Evolutionary conservation across 2,329 filamentous ascomycete species (phyloP), one percentile per base, ranked within the genome.

Genomic region (Beauveria brongniartii): DNA sequence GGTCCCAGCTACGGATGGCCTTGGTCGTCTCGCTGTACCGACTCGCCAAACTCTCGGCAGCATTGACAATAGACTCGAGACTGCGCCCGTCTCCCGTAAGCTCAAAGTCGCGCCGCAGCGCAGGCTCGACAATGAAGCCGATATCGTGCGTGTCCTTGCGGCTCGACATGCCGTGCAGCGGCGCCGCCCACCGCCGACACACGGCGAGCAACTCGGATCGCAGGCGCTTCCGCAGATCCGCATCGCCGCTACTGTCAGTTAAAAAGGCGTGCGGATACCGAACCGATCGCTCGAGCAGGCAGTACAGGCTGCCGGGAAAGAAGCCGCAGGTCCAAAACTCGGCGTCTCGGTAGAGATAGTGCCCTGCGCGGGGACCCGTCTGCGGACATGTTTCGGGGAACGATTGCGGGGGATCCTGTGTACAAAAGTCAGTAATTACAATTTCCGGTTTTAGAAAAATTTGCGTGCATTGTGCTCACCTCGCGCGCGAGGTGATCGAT

Each of bases 81-180:
- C 75, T 77, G n/a, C 70, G 63, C 9, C 62, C 52, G 52, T 76
- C 73, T 0, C 74, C 74, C 0, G 73, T 77, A 5, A 82, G 66
- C 44, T 80, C 77, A 75, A 75, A 82, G 30, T 79, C 75, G 30
- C 74, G 71, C 24, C 74, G 73, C 0, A 81, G 66, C 1, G 78
- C 75, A 0, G 80, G 80, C 55, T 77, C 74, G 5, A 82, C 74
- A 28, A 83, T 82, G 64, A 83, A 83, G 0, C 80, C 79, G 62
- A 83, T 74, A 47, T 83, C 80, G 61, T 83, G 81, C 0, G 80
- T 83, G 59, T 82, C 78, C 4, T 72, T 81, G 34, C 77, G 74
- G 62, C 62, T 68, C 9, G 73, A 67, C 69, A 77, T 77, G 18
- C 53, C 63, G 54, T 76, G 72, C 0, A 78, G 63, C 1, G 74